These are phyloP conservation scores for Penicillium sp. DNA, from an alignment of 2,329 filamentous ascomycete genomes.

Conservation along the genomic window DNA sequence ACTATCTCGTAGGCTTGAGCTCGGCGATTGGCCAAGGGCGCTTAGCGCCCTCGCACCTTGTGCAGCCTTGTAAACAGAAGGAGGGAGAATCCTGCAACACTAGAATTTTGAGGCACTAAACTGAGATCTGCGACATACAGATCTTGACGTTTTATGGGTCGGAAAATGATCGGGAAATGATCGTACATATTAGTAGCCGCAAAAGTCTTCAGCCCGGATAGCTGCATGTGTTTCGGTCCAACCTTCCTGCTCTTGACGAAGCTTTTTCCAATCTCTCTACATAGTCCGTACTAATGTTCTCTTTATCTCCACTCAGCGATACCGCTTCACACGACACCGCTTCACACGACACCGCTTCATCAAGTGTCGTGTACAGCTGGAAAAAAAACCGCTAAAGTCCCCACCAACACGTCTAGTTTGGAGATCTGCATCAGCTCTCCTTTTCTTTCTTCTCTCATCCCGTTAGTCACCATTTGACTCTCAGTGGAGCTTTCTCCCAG, in stretches of 20 bases:
- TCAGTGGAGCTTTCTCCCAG: neutral
- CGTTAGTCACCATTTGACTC: neutral
- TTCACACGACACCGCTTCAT: no score
- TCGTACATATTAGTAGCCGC: no score
- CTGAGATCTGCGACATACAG: no score
- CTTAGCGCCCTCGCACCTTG: conserved; percentile 14
- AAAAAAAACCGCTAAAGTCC: neutral
- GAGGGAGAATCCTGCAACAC: neutral
- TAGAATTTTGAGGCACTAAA: neutral
- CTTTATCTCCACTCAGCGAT: neutral
- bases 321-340: neutral
- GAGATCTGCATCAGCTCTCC: neutral
- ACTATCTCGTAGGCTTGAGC: neutral
- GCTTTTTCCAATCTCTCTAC: neutral
- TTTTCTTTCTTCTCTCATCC: neutral
- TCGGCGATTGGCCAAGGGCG: conserved; percentile 12
- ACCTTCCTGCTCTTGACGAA: neutral
- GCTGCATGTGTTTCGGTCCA: no score
- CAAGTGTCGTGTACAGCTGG: neutral
- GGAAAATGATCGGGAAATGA: no score
- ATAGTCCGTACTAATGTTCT: neutral
- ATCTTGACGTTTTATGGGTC: no score
- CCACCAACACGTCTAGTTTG: neutral
- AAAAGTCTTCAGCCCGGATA: no score
- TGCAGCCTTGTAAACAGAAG: no score